phyloP scores from a whole-genome alignment of 2,329 filamentous ascomycete species.

The Neofusicoccum ribis region DNA sequence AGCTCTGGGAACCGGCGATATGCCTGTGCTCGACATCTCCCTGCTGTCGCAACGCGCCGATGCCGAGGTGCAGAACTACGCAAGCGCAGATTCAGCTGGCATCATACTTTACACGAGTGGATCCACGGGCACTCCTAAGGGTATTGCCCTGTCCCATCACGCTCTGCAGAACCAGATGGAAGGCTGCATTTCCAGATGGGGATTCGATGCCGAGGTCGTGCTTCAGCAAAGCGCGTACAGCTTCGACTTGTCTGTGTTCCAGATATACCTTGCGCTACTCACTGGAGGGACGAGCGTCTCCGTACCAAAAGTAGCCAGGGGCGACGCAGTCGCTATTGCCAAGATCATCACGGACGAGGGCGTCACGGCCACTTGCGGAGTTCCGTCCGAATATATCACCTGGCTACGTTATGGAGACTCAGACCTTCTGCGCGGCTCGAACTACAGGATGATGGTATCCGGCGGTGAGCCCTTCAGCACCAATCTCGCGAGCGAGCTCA shows the following conservation, averaged over 20 bases:
- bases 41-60: too few relatives aligned
- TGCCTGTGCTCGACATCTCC: too few relatives aligned
- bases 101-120: constrained; percentile 10
- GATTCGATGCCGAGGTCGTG: background rate
- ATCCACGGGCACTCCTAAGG: constrained; percentile 1
- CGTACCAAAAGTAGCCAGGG: background rate
- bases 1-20: too few relatives aligned
- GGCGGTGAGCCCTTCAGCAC: background rate
- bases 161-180: constrained; percentile 31
- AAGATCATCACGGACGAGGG: background rate
- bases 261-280: background rate
- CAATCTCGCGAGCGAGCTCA: too few relatives aligned
- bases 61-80: too few relatives aligned
- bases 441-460: background rate
- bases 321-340: background rate
- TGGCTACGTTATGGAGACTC: background rate
- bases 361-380: background rate
- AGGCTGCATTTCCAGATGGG: background rate
- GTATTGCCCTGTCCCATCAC: background rate
- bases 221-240: background rate
- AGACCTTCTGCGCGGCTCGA: too few relatives aligned
- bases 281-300: background rate
- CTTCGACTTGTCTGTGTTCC: background rate
- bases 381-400: background rate
- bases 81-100: too few relatives aligned